phyloP scores from a whole-genome alignment of 495 filamentous ascomycete genomes.

The Elasticomyces elasticus region DNA sequence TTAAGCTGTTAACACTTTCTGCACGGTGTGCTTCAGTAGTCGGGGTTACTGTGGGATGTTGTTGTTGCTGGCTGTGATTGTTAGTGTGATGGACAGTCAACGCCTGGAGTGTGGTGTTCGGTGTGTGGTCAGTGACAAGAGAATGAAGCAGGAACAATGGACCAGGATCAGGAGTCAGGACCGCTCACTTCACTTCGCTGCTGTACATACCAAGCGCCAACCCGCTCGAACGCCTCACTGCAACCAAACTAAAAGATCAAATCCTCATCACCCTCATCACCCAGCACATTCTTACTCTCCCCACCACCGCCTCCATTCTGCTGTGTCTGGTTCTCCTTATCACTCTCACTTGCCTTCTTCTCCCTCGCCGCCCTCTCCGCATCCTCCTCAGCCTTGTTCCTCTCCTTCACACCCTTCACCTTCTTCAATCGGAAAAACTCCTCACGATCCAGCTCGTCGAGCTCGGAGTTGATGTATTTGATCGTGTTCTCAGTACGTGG shows the following conservation, averaged over 20 bases:
- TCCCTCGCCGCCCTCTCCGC: constrained; percentile 38
- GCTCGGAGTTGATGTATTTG: constrained; percentile 98
- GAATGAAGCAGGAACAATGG: no score
- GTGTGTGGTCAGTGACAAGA: no score
- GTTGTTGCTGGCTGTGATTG: no score
- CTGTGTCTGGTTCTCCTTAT: constrained; percentile 37
- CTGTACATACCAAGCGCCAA: not conserved
- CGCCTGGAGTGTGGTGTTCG: no score
- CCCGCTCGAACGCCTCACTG: not conserved
- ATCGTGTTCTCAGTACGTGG: constrained; percentile 97
- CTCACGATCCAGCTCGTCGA: constrained; percentile 95
- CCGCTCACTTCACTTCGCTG: no score
- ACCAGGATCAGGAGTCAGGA: no score
- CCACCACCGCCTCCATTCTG: constrained; percentile 30
- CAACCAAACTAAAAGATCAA: constrained; percentile 67
- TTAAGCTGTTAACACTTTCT: no score
- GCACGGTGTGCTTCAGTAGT: no score
- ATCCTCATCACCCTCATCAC: constrained; percentile 81
- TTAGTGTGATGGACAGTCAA: no score
- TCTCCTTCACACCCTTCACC: constrained; percentile 89
- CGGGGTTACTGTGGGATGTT: no score
- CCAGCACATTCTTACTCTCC: constrained; percentile 55
- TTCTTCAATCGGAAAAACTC: constrained; percentile 99
- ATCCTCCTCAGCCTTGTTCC: constrained; percentile 65
- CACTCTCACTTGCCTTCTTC: constrained; percentile 33